Evolutionary conservation across 192 early-diverging fungal species (phyloP).

Genomic region (Entrophospora sp.): DNA sequence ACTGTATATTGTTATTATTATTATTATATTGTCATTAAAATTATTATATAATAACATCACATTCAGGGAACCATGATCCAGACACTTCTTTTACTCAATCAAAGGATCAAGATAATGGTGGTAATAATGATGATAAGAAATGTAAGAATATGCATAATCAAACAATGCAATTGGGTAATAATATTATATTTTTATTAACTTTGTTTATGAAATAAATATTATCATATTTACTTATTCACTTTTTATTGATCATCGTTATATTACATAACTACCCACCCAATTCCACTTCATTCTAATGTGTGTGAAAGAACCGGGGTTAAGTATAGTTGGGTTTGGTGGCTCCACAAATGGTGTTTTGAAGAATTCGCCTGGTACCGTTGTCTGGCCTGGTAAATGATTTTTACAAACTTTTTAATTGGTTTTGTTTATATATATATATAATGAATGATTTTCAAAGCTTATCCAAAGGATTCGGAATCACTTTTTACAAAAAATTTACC

Average conservation of each 20-base stretch:
- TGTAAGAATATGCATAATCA: conserved; percentile 7
- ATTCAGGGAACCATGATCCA: conserved; percentile 13
- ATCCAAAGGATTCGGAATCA: conserved; percentile 3
- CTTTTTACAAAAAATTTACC: neutral
- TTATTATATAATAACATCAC: neutral
- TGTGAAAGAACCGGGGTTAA: conserved; percentile 7
- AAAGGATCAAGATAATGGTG: neutral
- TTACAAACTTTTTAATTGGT: neutral
- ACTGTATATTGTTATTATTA: too few species aligned
- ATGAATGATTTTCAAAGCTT: neutral
- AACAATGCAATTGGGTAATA: neutral
- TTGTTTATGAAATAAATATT: too few species aligned
- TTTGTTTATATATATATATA: neutral
- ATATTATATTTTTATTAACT: neutral
- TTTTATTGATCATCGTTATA: too few species aligned
- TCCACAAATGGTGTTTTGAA: neutral
- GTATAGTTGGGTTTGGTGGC: conserved; percentile 17
- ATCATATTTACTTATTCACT: too few species aligned
- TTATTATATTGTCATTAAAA: neutral
- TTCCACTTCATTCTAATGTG: too few species aligned
- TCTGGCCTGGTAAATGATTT: conserved; percentile 11
- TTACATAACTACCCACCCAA: too few species aligned
- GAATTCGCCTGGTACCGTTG: neutral
- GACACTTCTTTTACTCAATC: neutral
- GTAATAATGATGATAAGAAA: neutral